Evolutionary conservation across 345 rosid species (phyloP), one percentile per base, ranked within the genome.

Genomic region (Angophora floribunda): DNA sequence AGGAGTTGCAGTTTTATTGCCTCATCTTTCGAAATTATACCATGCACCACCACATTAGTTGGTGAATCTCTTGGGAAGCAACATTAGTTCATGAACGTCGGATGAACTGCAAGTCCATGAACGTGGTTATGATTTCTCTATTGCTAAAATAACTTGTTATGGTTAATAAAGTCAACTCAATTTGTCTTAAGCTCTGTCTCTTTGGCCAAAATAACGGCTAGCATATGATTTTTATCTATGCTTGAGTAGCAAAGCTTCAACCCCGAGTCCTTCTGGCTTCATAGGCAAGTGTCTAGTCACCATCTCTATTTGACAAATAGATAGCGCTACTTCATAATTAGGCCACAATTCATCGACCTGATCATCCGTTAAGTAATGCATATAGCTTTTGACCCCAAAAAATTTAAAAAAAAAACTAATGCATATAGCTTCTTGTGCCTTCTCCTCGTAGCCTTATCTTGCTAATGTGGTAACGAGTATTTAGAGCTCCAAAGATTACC

Each of bases 81-180:
- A n/a, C n/a, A 0, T 0, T 0, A 57, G n/a, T 57, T 24, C n/a
- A 9, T 28, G 65, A 1, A 26, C 30, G 7, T 59, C 15, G 2
- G 26, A 0, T 59, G 30, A 30, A 61, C 15, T 0, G 1, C 67
- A 11, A n/a, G 13, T 61, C 12, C 65, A 15, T 59, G 65, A 26
- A 3, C 65, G 15, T 59, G 65, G 21, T 21, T 55, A 21, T 52
- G 57, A 52, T 52, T 57, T 13, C 63, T 57, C 22, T 57, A 0
- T 57, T 57, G 28, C 63, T 9, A 21, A 1, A 57, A 21, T 0
- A 55, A 55, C 61, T 22, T 22, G 1, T 26, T 26, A 1, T 14
- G 15, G 65, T 0, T 11, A 57, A 21, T 0, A 59, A 59, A 59
- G 67, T 11, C 4, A 59, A 59, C 28, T 22, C 9, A 26, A 28